A percentile compares a stretch with the other conserved stretches of the same genome.
phyloP scores from a whole-genome alignment of 108 stramenopile genomes.

The Pseudonitzschia multistriata region DNA sequence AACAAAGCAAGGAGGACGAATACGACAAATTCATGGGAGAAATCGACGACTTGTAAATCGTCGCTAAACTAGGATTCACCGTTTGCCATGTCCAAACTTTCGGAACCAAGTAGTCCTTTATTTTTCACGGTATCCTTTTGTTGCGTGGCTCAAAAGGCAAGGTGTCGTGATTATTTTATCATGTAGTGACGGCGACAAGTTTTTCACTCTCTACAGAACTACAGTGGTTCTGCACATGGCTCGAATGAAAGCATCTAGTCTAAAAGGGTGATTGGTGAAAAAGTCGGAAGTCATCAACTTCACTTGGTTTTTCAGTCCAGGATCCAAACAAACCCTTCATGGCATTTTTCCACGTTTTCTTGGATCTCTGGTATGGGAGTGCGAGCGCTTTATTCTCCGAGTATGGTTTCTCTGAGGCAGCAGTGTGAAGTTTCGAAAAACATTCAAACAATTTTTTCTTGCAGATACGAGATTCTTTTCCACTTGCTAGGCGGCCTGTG shows the following conservation, averaged over 20 bases:
- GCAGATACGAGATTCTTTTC: not conserved
- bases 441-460: not conserved
- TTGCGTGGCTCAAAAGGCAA: too few relatives aligned
- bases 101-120: too few relatives aligned
- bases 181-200: too few relatives aligned
- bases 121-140: not conserved
- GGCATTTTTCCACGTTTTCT: not conserved
- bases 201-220: too few relatives aligned
- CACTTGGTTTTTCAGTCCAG: not conserved
- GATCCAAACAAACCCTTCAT: not conserved
- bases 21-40: constrained; percentile 57
- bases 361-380: not conserved
- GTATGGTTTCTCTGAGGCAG: not conserved
- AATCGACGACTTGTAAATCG: constrained; percentile 25
- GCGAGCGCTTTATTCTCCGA: not conserved
- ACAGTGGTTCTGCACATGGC: too few relatives aligned
- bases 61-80: not conserved
- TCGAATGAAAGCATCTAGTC: too few relatives aligned
- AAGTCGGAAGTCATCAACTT: not conserved
- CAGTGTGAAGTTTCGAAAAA: not conserved
- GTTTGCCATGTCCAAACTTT: not conserved
- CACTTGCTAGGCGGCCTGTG: not conserved
- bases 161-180: too few relatives aligned
- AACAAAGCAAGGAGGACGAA: constrained; percentile 33
- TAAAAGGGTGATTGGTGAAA: too few relatives aligned